Conservation (phyloP, 192 early-diverging fungal species). For the Coemansia sp. region DNA sequence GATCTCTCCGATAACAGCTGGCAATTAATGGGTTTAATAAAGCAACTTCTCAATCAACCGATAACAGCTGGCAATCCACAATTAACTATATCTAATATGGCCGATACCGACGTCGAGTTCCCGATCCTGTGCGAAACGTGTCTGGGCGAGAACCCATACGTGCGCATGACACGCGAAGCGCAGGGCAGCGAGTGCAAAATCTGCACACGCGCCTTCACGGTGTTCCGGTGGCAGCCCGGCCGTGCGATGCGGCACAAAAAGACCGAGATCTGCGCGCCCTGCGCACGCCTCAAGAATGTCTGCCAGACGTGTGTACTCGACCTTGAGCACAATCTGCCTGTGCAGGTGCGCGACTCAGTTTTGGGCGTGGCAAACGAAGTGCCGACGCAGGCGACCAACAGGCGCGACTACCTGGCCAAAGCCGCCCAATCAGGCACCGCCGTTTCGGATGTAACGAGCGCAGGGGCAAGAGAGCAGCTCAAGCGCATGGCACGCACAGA, state of each 20-base stretch:
- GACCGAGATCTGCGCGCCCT: conserved; percentile 97
- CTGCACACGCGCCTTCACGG: conserved; percentile 89
- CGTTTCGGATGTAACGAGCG: conserved; percentile 35
- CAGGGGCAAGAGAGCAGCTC: conserved; percentile 57
- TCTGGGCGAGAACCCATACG: conserved; percentile 95
- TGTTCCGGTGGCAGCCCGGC: conserved; percentile 96
- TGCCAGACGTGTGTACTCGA: conserved; percentile 97
- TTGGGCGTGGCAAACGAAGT: conserved; percentile 72
- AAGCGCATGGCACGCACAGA: conserved; percentile 83
- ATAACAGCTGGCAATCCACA: not conserved
- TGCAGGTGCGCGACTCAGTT: conserved; percentile 89
- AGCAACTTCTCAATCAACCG: no score
- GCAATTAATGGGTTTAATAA: no score
- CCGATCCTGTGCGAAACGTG: conserved; percentile 96
- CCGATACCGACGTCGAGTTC: conserved; percentile 55
- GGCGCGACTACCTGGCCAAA: conserved; percentile 83
- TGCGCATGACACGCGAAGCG: conserved; percentile 88
- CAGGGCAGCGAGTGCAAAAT: conserved; percentile 82
- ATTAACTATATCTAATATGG: no score
- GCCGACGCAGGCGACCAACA: conserved; percentile 83
- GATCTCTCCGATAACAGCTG: not conserved
- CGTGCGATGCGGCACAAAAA: conserved; percentile 95
- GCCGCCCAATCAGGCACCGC: conserved; percentile 54
- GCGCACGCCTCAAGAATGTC: conserved; percentile 97
- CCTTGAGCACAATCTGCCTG: conserved; percentile 90